Evolutionary conservation across 129 eudicot species (phyloP).

Genomic region (Ambrosia artemisiifolia): DNA sequence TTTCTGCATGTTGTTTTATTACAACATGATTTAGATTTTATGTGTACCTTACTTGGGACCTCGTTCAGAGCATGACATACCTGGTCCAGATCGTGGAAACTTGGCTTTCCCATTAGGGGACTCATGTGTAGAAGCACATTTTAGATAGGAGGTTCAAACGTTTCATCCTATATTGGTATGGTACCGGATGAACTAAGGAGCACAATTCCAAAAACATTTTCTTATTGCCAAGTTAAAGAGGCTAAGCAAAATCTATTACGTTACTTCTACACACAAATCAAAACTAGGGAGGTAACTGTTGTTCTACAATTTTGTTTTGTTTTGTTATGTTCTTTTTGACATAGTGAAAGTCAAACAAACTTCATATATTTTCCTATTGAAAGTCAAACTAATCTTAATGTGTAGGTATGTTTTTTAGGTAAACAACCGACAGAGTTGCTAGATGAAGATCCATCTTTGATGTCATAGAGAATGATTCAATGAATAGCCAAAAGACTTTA

Average conservation of each 20-base stretch:
- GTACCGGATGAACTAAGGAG: slow-evolving; percentile 46
- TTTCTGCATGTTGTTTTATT: too few species aligned
- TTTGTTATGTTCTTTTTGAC: not conserved
- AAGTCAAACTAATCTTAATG: not conserved
- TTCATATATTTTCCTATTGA: not conserved
- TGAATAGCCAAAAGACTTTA: slow-evolving; percentile 56
- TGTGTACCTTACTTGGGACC: not conserved
- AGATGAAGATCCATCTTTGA: slow-evolving; percentile 75
- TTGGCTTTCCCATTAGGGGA: slow-evolving; percentile 38
- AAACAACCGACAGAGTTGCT: slow-evolving; percentile 49
- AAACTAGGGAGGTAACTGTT: slow-evolving; percentile 49
- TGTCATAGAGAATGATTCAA: slow-evolving; percentile 48
- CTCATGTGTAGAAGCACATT: slow-evolving; percentile 52
- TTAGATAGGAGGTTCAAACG: slow-evolving; percentile 54
- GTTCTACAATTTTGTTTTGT: not conserved
- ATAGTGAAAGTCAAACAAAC: not conserved
- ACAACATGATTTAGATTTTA: too few species aligned
- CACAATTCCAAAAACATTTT: slow-evolving; percentile 56
- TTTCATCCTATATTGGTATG: slow-evolving; percentile 55
- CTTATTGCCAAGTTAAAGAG: slow-evolving; percentile 61
- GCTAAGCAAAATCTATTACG: slow-evolving; percentile 53
- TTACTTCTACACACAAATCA: slow-evolving; percentile 53
- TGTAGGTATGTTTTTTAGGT: slow-evolving; percentile 34
- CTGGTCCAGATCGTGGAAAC: slow-evolving; percentile 28
- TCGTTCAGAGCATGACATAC: slow-evolving; percentile 24